phyloP scores from a whole-genome alignment of 345 rosid genomes.

The Garcia nutans region DNA sequence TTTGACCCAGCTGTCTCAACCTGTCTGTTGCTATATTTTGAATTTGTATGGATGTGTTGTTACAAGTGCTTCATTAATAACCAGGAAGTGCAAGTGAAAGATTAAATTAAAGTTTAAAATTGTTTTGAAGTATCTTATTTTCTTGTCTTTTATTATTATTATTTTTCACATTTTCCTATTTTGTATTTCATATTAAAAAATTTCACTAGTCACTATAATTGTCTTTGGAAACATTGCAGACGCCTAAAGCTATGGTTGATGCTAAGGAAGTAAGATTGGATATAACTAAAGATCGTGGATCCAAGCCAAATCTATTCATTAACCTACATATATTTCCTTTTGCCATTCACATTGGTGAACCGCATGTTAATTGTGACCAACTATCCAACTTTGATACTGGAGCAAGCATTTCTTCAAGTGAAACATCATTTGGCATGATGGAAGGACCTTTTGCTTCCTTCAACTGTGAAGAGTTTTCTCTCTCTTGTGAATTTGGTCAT shows the following conservation, averaged over 20 bases:
- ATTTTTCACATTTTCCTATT: neutral
- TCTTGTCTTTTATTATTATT: neutral
- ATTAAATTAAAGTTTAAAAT: constrained; percentile 7
- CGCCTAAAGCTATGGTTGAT: constrained; percentile 57
- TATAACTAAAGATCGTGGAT: constrained; percentile 75
- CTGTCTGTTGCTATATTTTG: neutral
- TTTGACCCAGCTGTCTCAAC: neutral
- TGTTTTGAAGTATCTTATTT: neutral
- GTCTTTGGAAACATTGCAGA: constrained; percentile 51
- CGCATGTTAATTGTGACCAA: constrained; percentile 56
- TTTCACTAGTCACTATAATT: neutral
- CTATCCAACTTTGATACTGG: constrained; percentile 40
- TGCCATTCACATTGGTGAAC: constrained; percentile 59
- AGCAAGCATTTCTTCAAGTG: constrained; percentile 42
- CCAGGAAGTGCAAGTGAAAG: neutral
- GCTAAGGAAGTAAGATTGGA: constrained; percentile 74
- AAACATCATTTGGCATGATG: constrained; percentile 38
- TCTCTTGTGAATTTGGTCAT: constrained; percentile 85
- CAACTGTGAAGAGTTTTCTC: constrained; percentile 73
- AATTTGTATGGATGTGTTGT: neutral
- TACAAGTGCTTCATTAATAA: neutral
- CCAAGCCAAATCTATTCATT: constrained; percentile 62
- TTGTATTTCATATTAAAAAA: neutral
- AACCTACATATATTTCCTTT: constrained; percentile 72
- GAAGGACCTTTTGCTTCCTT: constrained; percentile 71